Evolutionary conservation across 257 asterid genomes (phyloP), one percentile per base, ranked within the genome.

Genomic region (Solanum etuberosum): DNA sequence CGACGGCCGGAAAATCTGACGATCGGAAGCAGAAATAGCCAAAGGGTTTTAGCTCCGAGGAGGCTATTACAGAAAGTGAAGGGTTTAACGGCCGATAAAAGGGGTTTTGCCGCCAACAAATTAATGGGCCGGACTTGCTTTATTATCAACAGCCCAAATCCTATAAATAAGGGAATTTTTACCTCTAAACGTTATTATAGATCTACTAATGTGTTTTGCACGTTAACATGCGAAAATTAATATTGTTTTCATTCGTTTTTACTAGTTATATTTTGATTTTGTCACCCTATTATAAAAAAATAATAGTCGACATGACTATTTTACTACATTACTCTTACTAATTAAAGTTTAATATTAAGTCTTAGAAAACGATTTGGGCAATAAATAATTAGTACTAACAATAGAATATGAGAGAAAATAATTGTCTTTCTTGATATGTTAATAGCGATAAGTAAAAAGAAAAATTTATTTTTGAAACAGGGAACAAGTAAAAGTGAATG

Each of bases 81-180:
- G 85, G 85, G 42, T 80, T 80, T 81, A 80, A 29, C 42, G 29
- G 25, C 5, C 25, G 21, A 43, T 43, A 20, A 48, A 43, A 43
- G 63, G 84, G 84, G 27, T 46, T 43, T 48, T 80, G 42, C 85
- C 68, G 85, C 85, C 68, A 80, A 81, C 43, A 9, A 9, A 63
- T n/a, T 81, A 81, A 48, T 20, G 85, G 85, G 85, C 85, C 43
- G 5, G 38, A 9, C 38, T 78, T 43, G 63, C 25, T 27, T 78
- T 43, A 18, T 78, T 43, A 18, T 48, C 21, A 29, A 81, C 23
- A 29, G 43, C 85, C 85, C 68, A 78, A 81, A 81, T 10, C 29
- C 67, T 21, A 59, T 21, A 21, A 59, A 59, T 21, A 7, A 59
- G 67, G 27, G 3, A 21, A 59, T 21, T 57, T 20, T 57, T 20